These are phyloP conservation scores for Sordaria brevicollis DNA, from an alignment of 495 filamentous ascomycete species.

Conservation along the genomic window DNA sequence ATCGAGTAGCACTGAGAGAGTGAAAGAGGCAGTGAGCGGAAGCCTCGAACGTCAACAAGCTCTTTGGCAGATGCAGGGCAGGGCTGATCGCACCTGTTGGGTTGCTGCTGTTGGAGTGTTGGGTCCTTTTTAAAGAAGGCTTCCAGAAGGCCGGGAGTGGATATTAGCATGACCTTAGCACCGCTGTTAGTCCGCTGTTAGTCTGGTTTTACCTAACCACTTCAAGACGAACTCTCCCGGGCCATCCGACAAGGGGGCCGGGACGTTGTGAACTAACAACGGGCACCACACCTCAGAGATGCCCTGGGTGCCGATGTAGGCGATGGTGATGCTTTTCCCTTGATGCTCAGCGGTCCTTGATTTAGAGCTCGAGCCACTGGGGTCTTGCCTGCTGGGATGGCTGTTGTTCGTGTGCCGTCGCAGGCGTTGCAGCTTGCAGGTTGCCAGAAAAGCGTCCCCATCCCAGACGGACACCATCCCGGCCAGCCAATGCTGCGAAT, in stretches of 20 bases:
- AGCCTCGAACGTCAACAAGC: background rate
- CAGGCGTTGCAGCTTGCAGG: too few species aligned
- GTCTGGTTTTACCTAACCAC: background rate
- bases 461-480: background rate
- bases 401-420: background rate
- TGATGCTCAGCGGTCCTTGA: background rate
- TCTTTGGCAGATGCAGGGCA: constrained; percentile 5
- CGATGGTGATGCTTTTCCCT: background rate
- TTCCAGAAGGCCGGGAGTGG: constrained; percentile 14
- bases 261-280: background rate
- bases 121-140: constrained; percentile 13
- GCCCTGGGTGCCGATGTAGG: too few species aligned
- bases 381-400: background rate
- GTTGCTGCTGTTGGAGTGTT: too few species aligned
- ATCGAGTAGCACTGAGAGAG: background rate
- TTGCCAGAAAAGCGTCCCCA: too few species aligned
- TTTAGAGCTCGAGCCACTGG: background rate
- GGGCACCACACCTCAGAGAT: background rate
- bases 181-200: background rate
- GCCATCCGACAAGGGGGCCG: background rate
- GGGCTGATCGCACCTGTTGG: constrained; percentile 12
- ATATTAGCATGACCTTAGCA: background rate
- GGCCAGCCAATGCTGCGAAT: background rate
- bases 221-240: too few species aligned
- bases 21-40: background rate